phyloP scores from a whole-genome alignment of 768 basidiomycete genomes.

The Amanita pseudoporphyria region DNA sequence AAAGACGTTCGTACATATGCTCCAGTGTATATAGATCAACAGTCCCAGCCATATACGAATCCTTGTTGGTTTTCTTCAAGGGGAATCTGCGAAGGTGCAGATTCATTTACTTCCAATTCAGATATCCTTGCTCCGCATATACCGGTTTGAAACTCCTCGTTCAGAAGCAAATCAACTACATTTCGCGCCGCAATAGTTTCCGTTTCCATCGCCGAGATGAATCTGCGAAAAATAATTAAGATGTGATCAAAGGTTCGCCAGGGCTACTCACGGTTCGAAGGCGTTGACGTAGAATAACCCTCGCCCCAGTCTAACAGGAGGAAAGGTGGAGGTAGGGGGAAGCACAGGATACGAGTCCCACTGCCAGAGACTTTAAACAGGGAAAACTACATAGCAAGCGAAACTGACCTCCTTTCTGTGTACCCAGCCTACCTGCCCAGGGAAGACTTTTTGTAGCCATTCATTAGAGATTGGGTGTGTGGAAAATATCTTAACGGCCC shows the following conservation, averaged over 20 bases:
- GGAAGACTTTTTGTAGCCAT: slow-evolving; percentile 60
- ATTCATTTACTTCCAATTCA: slow-evolving; percentile 8
- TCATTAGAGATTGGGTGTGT: slow-evolving; percentile 51
- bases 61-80: slow-evolving; percentile 16
- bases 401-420: slow-evolving; percentile 59
- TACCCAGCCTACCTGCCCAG: slow-evolving; percentile 68
- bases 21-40: slow-evolving; percentile 27
- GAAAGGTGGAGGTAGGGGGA: slow-evolving; percentile 55
- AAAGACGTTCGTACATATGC: too few species aligned
- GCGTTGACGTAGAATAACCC: slow-evolving; percentile 89
- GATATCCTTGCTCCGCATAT: slow-evolving; percentile 44
- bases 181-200: slow-evolving; percentile 80
- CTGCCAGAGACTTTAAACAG: slow-evolving; percentile 23
- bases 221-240: slow-evolving; percentile 27
- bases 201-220: slow-evolving; percentile 93
- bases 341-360: slow-evolving; percentile 79
- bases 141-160: slow-evolving; percentile 61
- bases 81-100: neutral
- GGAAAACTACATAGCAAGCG: neutral
- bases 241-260: slow-evolving; percentile 1
- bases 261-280: slow-evolving; percentile 69
- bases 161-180: slow-evolving; percentile 68
- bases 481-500: slow-evolving; percentile 87
- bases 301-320: slow-evolving; percentile 67
- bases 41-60: slow-evolving; percentile 73